Conservation (phyloP, 345 rosid genomes). For the Lenwebbia sp. region DNA sequence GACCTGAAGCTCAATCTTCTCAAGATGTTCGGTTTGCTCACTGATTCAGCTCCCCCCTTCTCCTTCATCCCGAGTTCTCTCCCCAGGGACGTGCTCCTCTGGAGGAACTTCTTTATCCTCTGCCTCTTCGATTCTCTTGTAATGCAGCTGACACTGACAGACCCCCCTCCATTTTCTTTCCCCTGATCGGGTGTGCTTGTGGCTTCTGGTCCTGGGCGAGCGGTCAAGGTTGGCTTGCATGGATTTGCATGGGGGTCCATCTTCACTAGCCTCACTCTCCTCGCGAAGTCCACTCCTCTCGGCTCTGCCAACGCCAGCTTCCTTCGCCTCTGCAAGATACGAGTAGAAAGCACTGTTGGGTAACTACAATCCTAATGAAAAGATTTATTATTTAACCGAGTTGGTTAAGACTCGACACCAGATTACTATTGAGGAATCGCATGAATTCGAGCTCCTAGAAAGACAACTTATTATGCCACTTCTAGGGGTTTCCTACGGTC, state of each 20-base stretch:
- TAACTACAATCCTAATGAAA: not conserved
- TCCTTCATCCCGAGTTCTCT: not conserved
- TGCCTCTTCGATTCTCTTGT: conserved; percentile 2
- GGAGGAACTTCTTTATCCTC: conserved; percentile 10
- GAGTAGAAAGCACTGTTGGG: not conserved
- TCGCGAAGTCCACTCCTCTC: conserved; percentile 17
- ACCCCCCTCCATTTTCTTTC: not conserved
- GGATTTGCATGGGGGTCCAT: not conserved
- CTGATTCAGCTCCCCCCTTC: not conserved
- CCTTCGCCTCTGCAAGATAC: not conserved
- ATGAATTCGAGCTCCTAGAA: not conserved
- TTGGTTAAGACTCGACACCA: not conserved
- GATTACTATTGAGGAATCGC: not conserved
- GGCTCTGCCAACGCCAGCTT: conserved; percentile 5
- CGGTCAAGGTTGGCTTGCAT: not conserved
- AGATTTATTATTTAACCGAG: not conserved
- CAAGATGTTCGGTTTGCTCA: not conserved
- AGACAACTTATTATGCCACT: not conserved
- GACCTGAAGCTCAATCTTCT: conserved; percentile 19
- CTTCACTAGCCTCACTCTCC: conserved; percentile 12
- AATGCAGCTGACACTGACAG: not conserved
- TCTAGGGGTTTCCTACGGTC: not conserved
- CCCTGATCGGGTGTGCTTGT: not conserved
- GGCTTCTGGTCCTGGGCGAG: not conserved
- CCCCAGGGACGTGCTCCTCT: conserved; percentile 3